phyloP scores from a whole-genome alignment of 139 green algal genomes.

The Auxenochlorella pyrenoidosa region DNA sequence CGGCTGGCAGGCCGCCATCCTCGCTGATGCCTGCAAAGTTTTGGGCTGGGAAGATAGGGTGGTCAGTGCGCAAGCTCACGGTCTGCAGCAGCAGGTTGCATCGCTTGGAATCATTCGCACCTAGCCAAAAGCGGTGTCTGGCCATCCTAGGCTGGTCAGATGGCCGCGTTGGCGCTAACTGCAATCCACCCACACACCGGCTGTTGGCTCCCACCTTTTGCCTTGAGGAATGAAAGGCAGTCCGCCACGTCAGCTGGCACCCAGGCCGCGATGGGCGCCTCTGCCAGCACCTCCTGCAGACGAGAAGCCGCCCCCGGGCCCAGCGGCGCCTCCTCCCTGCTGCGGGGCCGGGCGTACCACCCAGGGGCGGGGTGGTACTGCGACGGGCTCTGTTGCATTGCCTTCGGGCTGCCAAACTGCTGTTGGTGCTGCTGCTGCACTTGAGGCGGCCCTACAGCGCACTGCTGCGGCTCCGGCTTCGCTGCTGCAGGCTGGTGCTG shows the following conservation, averaged over 20 bases:
- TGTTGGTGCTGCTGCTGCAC: background rate
- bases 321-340: background rate
- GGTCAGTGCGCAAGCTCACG: no score
- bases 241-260: background rate
- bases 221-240: background rate
- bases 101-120: no score
- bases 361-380: background rate
- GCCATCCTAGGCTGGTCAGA: background rate
- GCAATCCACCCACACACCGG: background rate
- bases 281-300: background rate
- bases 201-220: background rate
- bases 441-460: background rate
- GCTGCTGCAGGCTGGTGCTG: background rate
- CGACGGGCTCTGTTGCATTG: background rate
- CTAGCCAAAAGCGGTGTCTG: background rate
- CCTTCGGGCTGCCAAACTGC: background rate
- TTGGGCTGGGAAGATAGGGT: no score
- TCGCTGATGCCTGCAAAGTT: background rate
- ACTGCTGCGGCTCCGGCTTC: background rate
- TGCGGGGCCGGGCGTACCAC: no score
- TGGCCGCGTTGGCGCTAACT: no score
- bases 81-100: no score
- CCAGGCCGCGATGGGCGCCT: slow-evolving; percentile 19
- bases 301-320: background rate
- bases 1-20: background rate